Conservation (phyloP, 2,329 filamentous ascomycete genomes). For the Bipolaris gigantea region DNA sequence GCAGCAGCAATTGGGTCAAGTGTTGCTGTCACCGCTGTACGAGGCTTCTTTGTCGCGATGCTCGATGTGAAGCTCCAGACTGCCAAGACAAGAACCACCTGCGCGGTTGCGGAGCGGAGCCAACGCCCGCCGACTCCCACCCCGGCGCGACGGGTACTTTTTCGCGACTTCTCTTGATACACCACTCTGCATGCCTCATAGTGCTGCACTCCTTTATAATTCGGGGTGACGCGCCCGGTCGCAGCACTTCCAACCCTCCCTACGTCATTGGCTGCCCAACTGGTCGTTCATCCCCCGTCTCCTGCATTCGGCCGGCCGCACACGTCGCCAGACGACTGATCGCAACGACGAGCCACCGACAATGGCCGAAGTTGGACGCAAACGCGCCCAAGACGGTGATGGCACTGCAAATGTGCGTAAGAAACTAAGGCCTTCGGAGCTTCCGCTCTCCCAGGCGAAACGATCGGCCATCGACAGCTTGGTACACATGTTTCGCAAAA, state of each 20-base stretch:
- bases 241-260: background rate
- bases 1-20: conserved; percentile 16
- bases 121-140: conserved; percentile 13
- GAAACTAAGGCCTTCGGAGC: conserved; percentile 73
- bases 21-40: conserved; percentile 26
- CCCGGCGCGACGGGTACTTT: conserved; percentile 1
- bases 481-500: conserved; percentile 82
- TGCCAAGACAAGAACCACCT: conserved; percentile 19
- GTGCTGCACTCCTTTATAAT: conserved; percentile 5
- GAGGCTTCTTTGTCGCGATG: conserved; percentile 23
- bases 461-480: conserved; percentile 73
- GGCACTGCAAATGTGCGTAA: conserved; percentile 46
- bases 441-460: conserved; percentile 73
- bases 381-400: conserved; percentile 37
- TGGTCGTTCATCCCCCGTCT: conserved; percentile 3
- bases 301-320: conserved; percentile 1
- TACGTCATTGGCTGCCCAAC: conserved; percentile 5
- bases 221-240: conserved; percentile 1
- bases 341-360: conserved; percentile 7
- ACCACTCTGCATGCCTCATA: background rate
- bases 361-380: conserved; percentile 41
- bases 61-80: conserved; percentile 12
- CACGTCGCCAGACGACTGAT: conserved; percentile 3
- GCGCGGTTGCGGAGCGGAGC: conserved; percentile 21
- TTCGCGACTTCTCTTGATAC: conserved; percentile 7